These are phyloP conservation scores for Potentilla sterilis DNA, from an alignment of 306 rosid species.

Conservation along the genomic window DNA sequence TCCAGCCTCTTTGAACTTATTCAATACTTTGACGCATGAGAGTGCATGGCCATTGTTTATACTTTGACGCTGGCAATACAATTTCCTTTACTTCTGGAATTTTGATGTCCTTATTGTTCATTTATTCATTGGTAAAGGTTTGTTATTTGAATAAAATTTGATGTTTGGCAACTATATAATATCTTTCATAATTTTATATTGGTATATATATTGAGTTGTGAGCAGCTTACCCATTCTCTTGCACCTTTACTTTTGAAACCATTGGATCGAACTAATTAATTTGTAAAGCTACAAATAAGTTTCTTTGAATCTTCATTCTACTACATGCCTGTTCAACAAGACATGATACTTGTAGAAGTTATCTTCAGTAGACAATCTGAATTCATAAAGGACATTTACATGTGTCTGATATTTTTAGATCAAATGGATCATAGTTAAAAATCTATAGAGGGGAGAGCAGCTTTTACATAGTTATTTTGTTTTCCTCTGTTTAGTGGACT, in stretches of 20 bases:
- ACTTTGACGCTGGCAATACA: background rate
- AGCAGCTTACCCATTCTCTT: background rate
- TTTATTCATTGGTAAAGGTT: background rate
- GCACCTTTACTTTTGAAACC: background rate
- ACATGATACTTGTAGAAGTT: background rate
- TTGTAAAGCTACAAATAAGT: background rate
- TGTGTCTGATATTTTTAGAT: background rate
- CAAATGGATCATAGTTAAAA: background rate
- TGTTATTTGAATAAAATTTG: background rate
- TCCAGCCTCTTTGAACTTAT: background rate
- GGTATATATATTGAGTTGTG: background rate
- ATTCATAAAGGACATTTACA: background rate
- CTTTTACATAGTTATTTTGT: background rate
- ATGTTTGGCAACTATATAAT: background rate
- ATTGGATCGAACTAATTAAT: background rate
- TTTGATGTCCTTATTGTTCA: background rate
- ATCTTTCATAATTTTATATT: background rate
- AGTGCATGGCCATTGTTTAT: background rate
- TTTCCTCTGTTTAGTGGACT: background rate
- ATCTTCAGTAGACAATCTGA: background rate
- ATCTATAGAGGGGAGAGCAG: background rate
- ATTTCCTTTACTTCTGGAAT: background rate
- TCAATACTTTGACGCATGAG: background rate
- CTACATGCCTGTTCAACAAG: background rate
- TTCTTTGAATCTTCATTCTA: background rate